phyloP scores from a whole-genome alignment of 106 monocot species.

The Dendrobium officinale region DNA sequence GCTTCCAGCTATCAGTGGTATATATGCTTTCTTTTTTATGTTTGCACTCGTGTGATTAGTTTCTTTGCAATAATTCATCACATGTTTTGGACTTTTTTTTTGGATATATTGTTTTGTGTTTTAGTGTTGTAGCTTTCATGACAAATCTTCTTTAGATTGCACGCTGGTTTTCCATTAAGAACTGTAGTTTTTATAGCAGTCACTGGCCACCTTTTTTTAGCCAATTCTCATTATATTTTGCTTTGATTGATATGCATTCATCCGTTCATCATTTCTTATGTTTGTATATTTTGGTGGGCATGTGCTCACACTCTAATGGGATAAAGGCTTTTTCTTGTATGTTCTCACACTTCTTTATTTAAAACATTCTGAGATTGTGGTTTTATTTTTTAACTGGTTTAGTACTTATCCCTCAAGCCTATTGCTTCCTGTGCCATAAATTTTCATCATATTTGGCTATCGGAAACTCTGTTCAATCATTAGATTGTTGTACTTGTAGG shows the following conservation, averaged over 20 bases:
- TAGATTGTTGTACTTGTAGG: background rate
- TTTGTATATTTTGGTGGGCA: background rate
- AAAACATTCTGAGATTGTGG: background rate
- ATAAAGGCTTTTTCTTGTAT: background rate
- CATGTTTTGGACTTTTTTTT: background rate
- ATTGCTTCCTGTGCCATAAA: background rate
- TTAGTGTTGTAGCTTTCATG: background rate
- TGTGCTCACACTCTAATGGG: background rate
- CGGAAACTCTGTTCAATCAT: background rate
- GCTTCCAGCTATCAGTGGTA: background rate
- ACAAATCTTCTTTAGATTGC: background rate
- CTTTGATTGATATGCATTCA: background rate
- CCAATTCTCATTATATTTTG: too few species aligned
- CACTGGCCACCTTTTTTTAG: background rate
- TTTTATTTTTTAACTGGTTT: background rate
- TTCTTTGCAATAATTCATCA: background rate
- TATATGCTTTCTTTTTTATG: background rate
- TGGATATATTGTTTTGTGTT: background rate
- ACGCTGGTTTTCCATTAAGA: background rate
- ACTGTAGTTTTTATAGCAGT: too few species aligned
- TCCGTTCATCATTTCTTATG: background rate
- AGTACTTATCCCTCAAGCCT: background rate
- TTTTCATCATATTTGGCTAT: background rate
- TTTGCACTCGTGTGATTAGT: background rate
- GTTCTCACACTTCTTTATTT: background rate